Percentiles rank a stretch among this genome's conserved stretches.
phyloP scores from a whole-genome alignment of 352 stramenopile species.

The Phytophthora sp. region DNA sequence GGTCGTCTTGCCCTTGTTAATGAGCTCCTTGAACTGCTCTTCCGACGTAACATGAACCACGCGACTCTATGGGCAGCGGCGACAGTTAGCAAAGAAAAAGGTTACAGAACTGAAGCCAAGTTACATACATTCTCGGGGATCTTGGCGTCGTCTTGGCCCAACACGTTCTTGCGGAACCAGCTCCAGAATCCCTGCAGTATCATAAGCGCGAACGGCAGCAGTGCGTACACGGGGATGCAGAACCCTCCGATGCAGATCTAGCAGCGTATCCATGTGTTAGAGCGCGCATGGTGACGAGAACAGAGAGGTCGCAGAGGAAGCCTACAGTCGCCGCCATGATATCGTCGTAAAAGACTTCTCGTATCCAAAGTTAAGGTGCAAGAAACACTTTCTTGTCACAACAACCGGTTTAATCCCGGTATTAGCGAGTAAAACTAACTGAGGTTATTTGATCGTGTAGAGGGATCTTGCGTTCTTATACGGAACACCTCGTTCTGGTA shows the following conservation, averaged over 20 bases:
- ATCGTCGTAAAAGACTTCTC: conserved; percentile 10
- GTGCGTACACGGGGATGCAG: conserved; percentile 79
- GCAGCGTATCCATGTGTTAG: neutral
- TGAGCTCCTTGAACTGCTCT: conserved; percentile 77
- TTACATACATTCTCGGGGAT: conserved; percentile 54
- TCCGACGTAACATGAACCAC: conserved; percentile 75
- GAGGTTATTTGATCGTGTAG: conserved; percentile 31
- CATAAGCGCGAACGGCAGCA: conserved; percentile 77
- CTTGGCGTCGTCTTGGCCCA: conserved; percentile 58
- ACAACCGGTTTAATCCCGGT: no score
- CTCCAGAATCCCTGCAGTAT: conserved; percentile 71
- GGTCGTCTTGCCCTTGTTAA: conserved; percentile 69
- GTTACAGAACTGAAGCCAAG: neutral
- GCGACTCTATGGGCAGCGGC: conserved; percentile 43
- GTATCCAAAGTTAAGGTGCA: no score
- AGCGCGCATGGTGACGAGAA: neutral
- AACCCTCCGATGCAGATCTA: conserved; percentile 85
- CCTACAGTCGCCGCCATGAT: conserved; percentile 45
- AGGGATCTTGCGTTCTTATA: conserved; percentile 4
- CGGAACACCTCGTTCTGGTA: conserved; percentile 27
- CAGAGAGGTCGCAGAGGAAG: neutral
- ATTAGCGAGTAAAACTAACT: neutral
- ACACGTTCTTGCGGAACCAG: conserved; percentile 71
- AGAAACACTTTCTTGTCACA: no score
- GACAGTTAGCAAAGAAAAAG: neutral